phyloP scores from a whole-genome alignment of 768 basidiomycete species.

The Boletus insuetus region DNA sequence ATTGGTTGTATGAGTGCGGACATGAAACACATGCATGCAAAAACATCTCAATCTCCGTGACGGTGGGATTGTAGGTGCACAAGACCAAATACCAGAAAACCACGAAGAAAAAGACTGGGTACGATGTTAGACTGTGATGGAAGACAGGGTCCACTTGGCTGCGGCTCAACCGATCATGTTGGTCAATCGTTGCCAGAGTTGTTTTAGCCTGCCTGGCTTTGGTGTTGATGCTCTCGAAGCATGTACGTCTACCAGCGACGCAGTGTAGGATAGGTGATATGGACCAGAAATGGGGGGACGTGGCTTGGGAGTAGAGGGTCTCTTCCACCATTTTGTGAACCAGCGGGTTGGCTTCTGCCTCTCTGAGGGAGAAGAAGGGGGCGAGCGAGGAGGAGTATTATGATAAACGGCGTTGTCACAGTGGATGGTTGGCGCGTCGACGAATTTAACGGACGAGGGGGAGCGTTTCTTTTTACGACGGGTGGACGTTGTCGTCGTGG shows the following conservation, averaged over 20 bases:
- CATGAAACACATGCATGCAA: constrained; percentile 13
- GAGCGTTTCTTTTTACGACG: constrained; percentile 32
- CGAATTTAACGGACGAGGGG: constrained; percentile 62
- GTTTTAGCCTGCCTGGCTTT: constrained; percentile 26
- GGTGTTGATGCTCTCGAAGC: constrained; percentile 13
- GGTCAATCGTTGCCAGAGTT: constrained; percentile 27
- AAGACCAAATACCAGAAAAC: background rate
- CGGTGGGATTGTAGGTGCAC: background rate
- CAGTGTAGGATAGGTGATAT: constrained; percentile 27
- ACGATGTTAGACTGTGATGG: background rate
- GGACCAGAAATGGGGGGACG: constrained; percentile 33
- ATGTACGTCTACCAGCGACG: constrained; percentile 32
- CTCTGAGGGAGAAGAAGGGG: constrained; percentile 12
- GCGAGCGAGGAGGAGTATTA: constrained; percentile 13
- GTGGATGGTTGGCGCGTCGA: constrained; percentile 61
- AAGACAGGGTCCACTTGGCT: background rate
- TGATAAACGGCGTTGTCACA: constrained; percentile 31
- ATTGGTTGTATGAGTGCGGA: constrained; percentile 17
- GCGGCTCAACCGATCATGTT: constrained; percentile 16
- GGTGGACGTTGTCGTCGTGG: constrained; percentile 26
- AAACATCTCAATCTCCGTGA: background rate
- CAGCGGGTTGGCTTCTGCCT: constrained; percentile 12
- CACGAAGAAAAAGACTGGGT: background rate
- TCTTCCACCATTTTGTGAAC: constrained; percentile 31
- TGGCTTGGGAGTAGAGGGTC: constrained; percentile 12